phyloP scores from a whole-genome alignment of 768 basidiomycete genomes.

The Boletus tylopilopsis region DNA sequence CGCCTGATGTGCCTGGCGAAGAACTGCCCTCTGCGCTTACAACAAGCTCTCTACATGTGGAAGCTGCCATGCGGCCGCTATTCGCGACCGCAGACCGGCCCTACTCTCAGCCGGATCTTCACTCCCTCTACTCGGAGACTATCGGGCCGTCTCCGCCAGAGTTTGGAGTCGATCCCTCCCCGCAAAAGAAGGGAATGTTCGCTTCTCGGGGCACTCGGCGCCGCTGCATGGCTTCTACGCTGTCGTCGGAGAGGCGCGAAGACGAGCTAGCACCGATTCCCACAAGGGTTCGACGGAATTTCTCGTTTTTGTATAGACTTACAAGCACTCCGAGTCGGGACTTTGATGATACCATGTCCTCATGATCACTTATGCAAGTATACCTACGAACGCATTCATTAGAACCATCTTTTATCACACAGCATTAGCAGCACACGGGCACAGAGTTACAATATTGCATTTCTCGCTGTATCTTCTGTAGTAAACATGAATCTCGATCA shows the following conservation, averaged over 20 bases:
- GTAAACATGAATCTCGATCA: slow-evolving; percentile 17
- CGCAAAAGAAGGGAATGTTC: slow-evolving; percentile 10
- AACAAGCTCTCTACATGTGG: slow-evolving; percentile 23
- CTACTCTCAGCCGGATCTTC: slow-evolving; percentile 32
- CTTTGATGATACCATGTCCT: slow-evolving; percentile 4
- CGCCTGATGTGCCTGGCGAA: slow-evolving; percentile 40
- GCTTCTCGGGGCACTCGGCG: slow-evolving; percentile 21
- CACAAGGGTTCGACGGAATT: slow-evolving; percentile 30
- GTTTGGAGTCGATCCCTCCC: slow-evolving; percentile 19
- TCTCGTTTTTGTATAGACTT: slow-evolving; percentile 36
- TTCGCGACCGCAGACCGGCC: slow-evolving; percentile 18
- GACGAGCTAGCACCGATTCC: slow-evolving; percentile 14
- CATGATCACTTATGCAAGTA: slow-evolving; percentile 17
- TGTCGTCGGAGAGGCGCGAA: slow-evolving; percentile 12
- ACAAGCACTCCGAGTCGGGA: slow-evolving; percentile 20
- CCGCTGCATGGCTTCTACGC: slow-evolving; percentile 17
- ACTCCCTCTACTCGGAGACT: slow-evolving; percentile 18
- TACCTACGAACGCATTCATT: slow-evolving; percentile 11
- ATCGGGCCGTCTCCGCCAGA: slow-evolving; percentile 14
- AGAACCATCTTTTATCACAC: slow-evolving; percentile 3
- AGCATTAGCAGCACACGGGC: slow-evolving; percentile 1
- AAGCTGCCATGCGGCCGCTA: slow-evolving; percentile 6
- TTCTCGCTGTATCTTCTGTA: slow-evolving; percentile 5
- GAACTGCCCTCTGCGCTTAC: slow-evolving; percentile 25
- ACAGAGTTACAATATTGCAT: slow-evolving; percentile 13